Percentiles rank a stretch among this genome's conserved stretches.
Evolutionary conservation across 352 stramenopile genomes (phyloP).

Genomic region (Pythium graminicola): DNA sequence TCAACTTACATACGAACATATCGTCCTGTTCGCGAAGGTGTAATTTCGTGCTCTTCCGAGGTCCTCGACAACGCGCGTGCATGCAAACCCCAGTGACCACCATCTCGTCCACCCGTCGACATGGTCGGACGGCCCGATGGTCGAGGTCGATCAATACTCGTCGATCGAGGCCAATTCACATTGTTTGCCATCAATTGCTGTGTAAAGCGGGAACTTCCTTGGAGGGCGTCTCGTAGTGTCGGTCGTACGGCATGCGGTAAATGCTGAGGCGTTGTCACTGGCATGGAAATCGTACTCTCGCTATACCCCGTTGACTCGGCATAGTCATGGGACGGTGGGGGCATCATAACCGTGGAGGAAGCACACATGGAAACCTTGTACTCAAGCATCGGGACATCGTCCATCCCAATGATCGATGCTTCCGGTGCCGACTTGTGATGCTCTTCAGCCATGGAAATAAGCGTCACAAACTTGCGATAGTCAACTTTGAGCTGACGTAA

Average conservation of each 20-base stretch:
- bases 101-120: not conserved
- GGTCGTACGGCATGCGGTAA: slow-evolving; percentile 6
- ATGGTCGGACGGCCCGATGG: not conserved
- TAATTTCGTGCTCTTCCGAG: not conserved
- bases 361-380: slow-evolving; percentile 10
- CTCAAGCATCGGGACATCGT: slow-evolving; percentile 13
- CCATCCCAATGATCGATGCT: slow-evolving; percentile 1
- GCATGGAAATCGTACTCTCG: not conserved
- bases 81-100: not conserved
- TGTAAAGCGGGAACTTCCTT: not conserved
- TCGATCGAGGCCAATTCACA: not conserved
- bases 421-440: slow-evolving; percentile 5
- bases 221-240: slow-evolving; percentile 7
- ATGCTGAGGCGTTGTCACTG: not conserved
- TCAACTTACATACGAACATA: too few relatives aligned
- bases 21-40: too few relatives aligned
- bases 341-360: slow-evolving; percentile 4
- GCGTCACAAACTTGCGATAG: slow-evolving; percentile 23
- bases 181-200: slow-evolving; percentile 3
- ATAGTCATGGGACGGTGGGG: not conserved
- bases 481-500: slow-evolving; percentile 20
- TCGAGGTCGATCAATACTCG: not conserved
- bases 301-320: not conserved
- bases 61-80: not conserved
- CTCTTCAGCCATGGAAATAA: slow-evolving; percentile 17